Evolutionary conservation across 2,329 filamentous ascomycete species (phyloP), one percentile per base, ranked within the genome.

Genomic region (Phialophora tarda): DNA sequence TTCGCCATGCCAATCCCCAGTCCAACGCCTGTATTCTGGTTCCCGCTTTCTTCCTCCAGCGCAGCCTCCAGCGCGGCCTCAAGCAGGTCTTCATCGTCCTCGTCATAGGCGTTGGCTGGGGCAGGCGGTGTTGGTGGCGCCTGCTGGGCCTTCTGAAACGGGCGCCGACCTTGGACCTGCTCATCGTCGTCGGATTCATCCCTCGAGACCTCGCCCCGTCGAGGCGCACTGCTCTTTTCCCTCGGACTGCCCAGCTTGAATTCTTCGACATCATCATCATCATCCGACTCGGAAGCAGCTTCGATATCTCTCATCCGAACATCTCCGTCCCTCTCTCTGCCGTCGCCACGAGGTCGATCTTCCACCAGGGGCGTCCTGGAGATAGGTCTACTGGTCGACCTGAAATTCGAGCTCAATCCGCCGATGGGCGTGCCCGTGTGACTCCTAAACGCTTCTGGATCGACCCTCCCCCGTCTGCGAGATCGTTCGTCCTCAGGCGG

Each of bases 1-100:
- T 24, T 57, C 69, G 77, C 88, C 73, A 89, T 86, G 74, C 89
- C 87, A 73, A 89, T 87, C 69, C 86, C 89, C 64, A 89, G 85
- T 71, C 87, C 86, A 70, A 87, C 88, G 75, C 88, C 86, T 56
- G 80, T 77, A 12, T 85, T 84, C 34, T 80, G 84, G 28, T 82
- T 81, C 30, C 82, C 79, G 67, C 79, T 77, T 65, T 78, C 78
- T 66, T 77, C 78, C 34, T 76, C 81, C 56, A 85, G 78, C 47
- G 82, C 83, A 7, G 84, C 84, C 71, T 86, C 85, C 74, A 89
- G 79, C 71, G 87, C 85, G 24, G 83, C 84, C 62, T 85, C 85
- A 48, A 88, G 38, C 14, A 44, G 30, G 83, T 85, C 85, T 55
- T 81, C 78, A 54, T 77, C 77, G 54, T 76, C 72, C 21, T 77